Evolutionary conservation across 1,139 yeast species (phyloP).

Genomic region (Torulaspora globosa): DNA sequence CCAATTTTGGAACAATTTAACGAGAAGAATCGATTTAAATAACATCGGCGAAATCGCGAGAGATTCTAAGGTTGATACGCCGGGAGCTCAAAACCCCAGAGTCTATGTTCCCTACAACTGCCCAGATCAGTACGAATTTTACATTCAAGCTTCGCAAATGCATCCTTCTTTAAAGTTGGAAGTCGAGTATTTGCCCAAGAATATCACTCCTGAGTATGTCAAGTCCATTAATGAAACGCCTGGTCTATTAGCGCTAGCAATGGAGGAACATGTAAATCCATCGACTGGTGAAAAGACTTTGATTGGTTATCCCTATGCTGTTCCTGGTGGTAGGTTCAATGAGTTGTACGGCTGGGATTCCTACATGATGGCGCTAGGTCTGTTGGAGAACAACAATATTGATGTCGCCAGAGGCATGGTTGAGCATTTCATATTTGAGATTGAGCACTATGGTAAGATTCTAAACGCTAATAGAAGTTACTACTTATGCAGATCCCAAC

Average conservation of each 20-base stretch:
- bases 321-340: slow-evolving; percentile 96
- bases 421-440: slow-evolving; percentile 86
- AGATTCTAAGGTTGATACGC: slow-evolving; percentile 72
- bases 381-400: slow-evolving; percentile 55
- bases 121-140: slow-evolving; percentile 70
- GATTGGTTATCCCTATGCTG: slow-evolving; percentile 79
- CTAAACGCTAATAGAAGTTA: slow-evolving; percentile 92
- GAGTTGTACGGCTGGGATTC: slow-evolving; percentile 99
- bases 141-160: slow-evolving; percentile 48
- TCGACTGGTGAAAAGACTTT: slow-evolving; percentile 47
- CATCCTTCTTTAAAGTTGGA: slow-evolving; percentile 62
- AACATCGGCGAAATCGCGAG: slow-evolving; percentile 65
- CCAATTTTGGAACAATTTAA: slow-evolving; percentile 77
- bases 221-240: slow-evolving; percentile 77
- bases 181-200: slow-evolving; percentile 64
- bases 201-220: slow-evolving; percentile 65
- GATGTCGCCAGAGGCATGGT: slow-evolving; percentile 88
- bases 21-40: slow-evolving; percentile 63
- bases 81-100: slow-evolving; percentile 53
- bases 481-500: slow-evolving; percentile 89
- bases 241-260: slow-evolving; percentile 79
- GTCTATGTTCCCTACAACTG: slow-evolving; percentile 73
- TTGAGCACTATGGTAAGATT: slow-evolving; percentile 84
- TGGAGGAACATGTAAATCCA: slow-evolving; percentile 50
- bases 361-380: slow-evolving; percentile 84